A percentile compares a stretch with the other conserved stretches of the same genome.
Conservation (phyloP, 2,329 filamentous ascomycete genomes). For the Albophoma yamanashiensis region DNA sequence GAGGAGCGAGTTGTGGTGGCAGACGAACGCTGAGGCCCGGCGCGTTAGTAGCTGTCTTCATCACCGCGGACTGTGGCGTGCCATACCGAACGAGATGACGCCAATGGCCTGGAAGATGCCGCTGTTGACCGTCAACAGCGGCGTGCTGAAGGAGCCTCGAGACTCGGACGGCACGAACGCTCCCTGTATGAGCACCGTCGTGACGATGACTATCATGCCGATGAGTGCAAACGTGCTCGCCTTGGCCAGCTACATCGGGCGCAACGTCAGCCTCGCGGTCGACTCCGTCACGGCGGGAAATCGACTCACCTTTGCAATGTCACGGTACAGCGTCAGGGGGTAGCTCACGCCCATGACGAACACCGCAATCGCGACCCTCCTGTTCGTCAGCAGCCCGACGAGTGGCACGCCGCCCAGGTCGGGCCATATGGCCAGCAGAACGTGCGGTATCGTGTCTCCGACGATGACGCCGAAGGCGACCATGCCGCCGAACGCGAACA, state of each 20-base stretch:
- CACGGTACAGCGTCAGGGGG: slow-evolving; percentile 84
- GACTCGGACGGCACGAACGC: slow-evolving; percentile 60
- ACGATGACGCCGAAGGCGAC: slow-evolving; percentile 96
- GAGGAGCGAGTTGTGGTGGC: slow-evolving; percentile 89
- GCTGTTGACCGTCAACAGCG: slow-evolving; percentile 66
- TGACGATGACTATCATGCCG: slow-evolving; percentile 84
- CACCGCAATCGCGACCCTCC: slow-evolving; percentile 76
- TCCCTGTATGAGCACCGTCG: slow-evolving; percentile 80
- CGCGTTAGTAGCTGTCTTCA: not conserved
- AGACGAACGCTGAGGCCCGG: slow-evolving; percentile 44
- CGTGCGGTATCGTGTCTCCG: slow-evolving; percentile 90
- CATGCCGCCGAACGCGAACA: slow-evolving; percentile 98
- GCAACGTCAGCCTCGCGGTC: not conserved
- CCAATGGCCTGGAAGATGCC: slow-evolving; percentile 95
- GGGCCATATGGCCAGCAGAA: slow-evolving; percentile 74
- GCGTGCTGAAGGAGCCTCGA: slow-evolving; percentile 59
- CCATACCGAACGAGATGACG: slow-evolving; percentile 88
- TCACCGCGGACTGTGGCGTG: not conserved
- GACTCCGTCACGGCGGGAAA: not conserved
- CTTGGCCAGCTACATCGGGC: slow-evolving; percentile 64
- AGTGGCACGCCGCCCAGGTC: slow-evolving; percentile 61
- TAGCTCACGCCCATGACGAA: slow-evolving; percentile 81
- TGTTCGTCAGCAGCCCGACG: slow-evolving; percentile 70
- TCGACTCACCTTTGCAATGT: slow-evolving; percentile 78
- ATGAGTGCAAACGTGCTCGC: slow-evolving; percentile 86